A percentile compares a stretch with the other conserved stretches of the same genome.
These are phyloP conservation scores for Prunus mume DNA, from an alignment of 306 rosid species.

Conservation along the genomic window DNA sequence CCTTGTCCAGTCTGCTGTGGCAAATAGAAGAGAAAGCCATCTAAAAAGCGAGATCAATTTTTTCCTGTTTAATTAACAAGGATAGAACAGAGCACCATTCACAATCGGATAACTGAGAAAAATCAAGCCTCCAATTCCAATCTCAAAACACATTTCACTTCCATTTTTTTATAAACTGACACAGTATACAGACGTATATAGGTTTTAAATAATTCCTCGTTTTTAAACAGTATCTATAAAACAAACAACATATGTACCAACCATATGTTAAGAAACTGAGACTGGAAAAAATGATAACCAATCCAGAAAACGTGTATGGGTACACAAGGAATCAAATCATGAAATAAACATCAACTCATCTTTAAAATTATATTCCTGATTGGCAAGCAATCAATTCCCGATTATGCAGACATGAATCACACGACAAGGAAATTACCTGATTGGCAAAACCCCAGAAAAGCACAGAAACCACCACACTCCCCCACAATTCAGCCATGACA, in stretches of 20 bases:
- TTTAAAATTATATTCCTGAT: not conserved
- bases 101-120: not conserved
- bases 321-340: not conserved
- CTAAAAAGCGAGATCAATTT: not conserved
- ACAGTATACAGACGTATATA: not conserved
- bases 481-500: conserved; percentile 99
- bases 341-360: not conserved
- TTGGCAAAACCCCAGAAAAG: conserved; percentile 97
- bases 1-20: not conserved
- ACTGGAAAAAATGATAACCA: not conserved
- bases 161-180: not conserved
- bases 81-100: not conserved
- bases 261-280: not conserved
- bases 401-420: not conserved
- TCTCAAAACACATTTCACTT: not conserved
- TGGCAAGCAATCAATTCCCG: not conserved
- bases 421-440: conserved; percentile 55
- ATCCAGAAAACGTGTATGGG: not conserved
- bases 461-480: conserved; percentile 91
- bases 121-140: not conserved
- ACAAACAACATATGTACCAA: not conserved
- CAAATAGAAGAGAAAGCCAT: not conserved
- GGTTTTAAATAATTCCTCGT: not conserved
- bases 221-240: not conserved
- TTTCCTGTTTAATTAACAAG: not conserved